These are phyloP conservation scores for Colletotrichum zoysiae DNA, from an alignment of 2,329 filamentous ascomycete genomes.

Conservation along the genomic window DNA sequence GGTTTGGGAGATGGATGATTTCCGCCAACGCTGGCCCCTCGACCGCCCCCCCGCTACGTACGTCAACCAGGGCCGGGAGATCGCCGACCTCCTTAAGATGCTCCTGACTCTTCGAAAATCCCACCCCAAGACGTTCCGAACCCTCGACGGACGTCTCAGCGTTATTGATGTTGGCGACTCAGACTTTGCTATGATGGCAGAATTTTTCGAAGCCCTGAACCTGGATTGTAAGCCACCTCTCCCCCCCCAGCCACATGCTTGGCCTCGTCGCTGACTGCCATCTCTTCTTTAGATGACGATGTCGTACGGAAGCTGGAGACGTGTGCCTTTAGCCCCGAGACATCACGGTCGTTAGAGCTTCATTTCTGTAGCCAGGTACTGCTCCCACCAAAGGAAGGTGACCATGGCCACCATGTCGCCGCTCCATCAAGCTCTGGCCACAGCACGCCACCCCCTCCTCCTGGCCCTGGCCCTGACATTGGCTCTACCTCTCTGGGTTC, in stretches of 20 bases:
- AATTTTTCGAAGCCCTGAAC: constrained; percentile 68
- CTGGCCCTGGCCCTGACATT: constrained; percentile 1
- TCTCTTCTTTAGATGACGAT: constrained; percentile 41
- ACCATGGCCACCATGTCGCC: constrained; percentile 30
- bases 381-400: constrained; percentile 49
- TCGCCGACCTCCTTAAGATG: constrained; percentile 72
- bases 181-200: constrained; percentile 49
- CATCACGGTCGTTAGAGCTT: constrained; percentile 64
- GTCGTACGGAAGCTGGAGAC: constrained; percentile 48
- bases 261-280: constrained; percentile 1
- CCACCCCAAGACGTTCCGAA: constrained; percentile 65
- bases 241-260: background rate
- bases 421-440: constrained; percentile 37
- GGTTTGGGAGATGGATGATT: constrained; percentile 73
- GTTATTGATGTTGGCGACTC: constrained; percentile 61
- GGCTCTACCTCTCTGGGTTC: constrained; percentile 1
- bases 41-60: constrained; percentile 68
- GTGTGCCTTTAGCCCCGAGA: constrained; percentile 42
- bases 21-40: constrained; percentile 71
- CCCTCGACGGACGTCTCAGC: constrained; percentile 61
- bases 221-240: constrained; percentile 66
- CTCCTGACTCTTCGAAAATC: constrained; percentile 71
- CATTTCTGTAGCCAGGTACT: constrained; percentile 63
- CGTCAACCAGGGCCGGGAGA: constrained; percentile 69
- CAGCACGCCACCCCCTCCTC: constrained; percentile 28